Conservation (phyloP, 768 basidiomycete genomes). For the Rhizopogon vinicolor region DNA sequence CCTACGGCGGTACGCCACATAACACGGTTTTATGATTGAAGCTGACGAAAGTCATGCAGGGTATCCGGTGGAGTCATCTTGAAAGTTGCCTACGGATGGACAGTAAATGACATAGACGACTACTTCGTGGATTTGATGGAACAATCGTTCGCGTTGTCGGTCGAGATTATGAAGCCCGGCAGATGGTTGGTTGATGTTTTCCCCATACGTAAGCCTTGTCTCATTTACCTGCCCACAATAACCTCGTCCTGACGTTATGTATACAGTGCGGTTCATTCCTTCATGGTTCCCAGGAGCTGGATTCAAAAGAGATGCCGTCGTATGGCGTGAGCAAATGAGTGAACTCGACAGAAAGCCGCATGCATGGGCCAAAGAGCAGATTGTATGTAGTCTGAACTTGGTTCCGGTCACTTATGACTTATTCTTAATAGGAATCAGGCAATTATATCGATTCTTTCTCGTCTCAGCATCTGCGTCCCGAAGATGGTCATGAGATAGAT, state of each 20-base stretch:
- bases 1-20: constrained; percentile 29
- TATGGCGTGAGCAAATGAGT: neutral
- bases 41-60: constrained; percentile 13
- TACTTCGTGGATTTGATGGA: constrained; percentile 28
- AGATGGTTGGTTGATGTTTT: neutral
- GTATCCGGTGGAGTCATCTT: constrained; percentile 19
- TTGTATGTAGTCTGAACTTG: neutral
- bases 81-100: constrained; percentile 37
- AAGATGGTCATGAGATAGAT: neutral
- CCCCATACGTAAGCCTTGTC: neutral
- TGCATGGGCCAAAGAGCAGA: neutral
- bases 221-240: neutral
- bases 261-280: neutral
- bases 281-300: too few species aligned
- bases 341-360: neutral
- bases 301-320: neutral
- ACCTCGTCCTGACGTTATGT: neutral
- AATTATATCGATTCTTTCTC: neutral
- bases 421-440: neutral
- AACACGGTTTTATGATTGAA: neutral
- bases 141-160: constrained; percentile 17
- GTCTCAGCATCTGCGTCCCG: neutral
- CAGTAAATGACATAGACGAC: constrained; percentile 31
- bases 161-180: neutral
- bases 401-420: neutral